Base-by-base conservation (phyloP, 2,329 filamentous ascomycete species). In the Cladophialophora exuberans region DNA sequence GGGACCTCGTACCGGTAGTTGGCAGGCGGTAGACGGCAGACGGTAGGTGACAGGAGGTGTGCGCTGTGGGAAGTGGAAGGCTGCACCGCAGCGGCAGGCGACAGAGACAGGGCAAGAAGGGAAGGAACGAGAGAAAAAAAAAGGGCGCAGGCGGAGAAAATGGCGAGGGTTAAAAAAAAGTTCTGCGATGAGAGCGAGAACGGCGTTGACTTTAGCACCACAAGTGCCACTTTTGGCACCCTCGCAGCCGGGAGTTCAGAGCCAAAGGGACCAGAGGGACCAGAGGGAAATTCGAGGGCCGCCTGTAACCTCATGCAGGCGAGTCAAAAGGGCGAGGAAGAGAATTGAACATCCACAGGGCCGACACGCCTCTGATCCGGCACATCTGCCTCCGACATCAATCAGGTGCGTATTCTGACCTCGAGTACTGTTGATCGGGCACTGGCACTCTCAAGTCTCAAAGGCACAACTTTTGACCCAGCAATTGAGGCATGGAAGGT, bases 51-150 rank as follows among this genome's bases (percentile, higher is more conserved):
- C 52, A 28, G 35, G 26, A 39, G 23, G 35, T 11, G 22, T 13
- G 20, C 23, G 25, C 17, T 22, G 50, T 38, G 50, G 23, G 39
- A n/a, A n/a, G n/a, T 25, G 46, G 46, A 38, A 49, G 33, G 28
- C 50, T 38, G 42, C 33, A 53, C 31, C 41, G 50, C 50, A 46
- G 30, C 50, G 41, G 43, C 50, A 41, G 50, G 42, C 43, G 42
- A 53, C 50, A 62, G 65, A 64, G 57, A 58, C 62, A 56, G 52
- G 56, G 52, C 49, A 58, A 49, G 52, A 52, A 54, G 46, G 52
- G 48, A 50, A 59, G 59, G 61, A 43, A 36, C 53, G 52, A 44
- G 39, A 56, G 54, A 41, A 61, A 44, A 58, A 50, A 57, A 50
- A 46, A 47, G 36, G 54, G 59, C 42, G 31, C 56, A 44, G 46